A percentile compares a stretch with the other conserved stretches of the same genome.
Conservation (phyloP, 202 grass and related monocot genomes). For the Digitaria exilis region DNA sequence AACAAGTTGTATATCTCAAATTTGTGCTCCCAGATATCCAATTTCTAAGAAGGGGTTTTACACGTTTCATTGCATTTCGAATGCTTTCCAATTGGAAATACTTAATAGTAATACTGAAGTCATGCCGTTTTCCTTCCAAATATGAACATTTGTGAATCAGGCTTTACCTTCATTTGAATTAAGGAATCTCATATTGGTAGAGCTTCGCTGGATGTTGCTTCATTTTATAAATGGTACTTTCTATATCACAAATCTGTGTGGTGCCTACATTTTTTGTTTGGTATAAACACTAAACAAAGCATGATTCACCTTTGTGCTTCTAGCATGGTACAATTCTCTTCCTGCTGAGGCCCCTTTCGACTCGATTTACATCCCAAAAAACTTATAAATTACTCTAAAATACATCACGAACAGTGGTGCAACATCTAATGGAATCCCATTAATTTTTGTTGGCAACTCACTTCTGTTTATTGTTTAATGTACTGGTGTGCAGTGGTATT, state of each 20-base stretch:
- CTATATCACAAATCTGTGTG: background rate
- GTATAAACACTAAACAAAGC: background rate
- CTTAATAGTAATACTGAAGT: constrained; percentile 5
- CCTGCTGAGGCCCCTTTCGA: background rate
- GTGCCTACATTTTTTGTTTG: background rate
- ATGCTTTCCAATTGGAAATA: constrained; percentile 7
- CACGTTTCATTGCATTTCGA: background rate
- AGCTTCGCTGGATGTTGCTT: background rate
- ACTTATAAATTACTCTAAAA: background rate
- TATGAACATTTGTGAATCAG: background rate
- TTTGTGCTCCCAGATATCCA: constrained; percentile 20
- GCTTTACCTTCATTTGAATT: background rate
- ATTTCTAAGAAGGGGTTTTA: background rate
- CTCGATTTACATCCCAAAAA: background rate
- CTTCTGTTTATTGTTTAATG: constrained; percentile 31
- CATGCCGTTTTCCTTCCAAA: background rate
- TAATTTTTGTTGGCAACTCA: constrained; percentile 1
- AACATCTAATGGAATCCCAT: background rate
- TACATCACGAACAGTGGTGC: background rate
- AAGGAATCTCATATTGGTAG: constrained; percentile 3
- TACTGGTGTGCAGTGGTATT: constrained; percentile 75
- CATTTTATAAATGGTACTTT: background rate
- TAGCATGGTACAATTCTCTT: background rate
- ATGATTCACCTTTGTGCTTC: background rate
- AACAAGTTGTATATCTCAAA: constrained; percentile 12